A percentile compares a stretch with the other conserved stretches of the same genome.
Evolutionary conservation across 495 filamentous ascomycete species (phyloP).

Genomic region (Penicillium subrubescens): DNA sequence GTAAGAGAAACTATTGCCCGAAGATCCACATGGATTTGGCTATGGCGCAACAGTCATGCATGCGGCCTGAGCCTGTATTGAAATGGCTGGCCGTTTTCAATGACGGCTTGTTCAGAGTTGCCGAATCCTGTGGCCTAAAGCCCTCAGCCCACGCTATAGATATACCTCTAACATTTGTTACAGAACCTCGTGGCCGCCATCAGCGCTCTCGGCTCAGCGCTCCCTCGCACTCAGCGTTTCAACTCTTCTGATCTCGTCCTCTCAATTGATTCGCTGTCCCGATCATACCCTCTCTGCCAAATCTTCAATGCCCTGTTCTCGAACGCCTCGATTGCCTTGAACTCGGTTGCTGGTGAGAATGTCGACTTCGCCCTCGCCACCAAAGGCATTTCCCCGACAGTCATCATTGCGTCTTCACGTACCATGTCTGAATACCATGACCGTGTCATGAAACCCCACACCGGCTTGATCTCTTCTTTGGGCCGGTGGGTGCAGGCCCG

Average conservation of each 20-base stretch:
- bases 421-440: conserved; percentile 69
- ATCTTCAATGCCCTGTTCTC: conserved; percentile 82
- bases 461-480: conserved; percentile 55
- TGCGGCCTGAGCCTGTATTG: background rate
- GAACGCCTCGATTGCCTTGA: conserved; percentile 84
- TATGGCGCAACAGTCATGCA: too few species aligned
- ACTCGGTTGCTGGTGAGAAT: conserved; percentile 73
- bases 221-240: conserved; percentile 75
- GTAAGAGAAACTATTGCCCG: conserved; percentile 32
- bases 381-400: conserved; percentile 73
- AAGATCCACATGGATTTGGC: background rate
- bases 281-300: conserved; percentile 75
- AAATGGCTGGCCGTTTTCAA: background rate
- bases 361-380: conserved; percentile 73
- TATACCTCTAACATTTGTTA: conserved; percentile 7
- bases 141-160: background rate
- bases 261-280: conserved; percentile 79
- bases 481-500: conserved; percentile 71
- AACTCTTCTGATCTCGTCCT: conserved; percentile 77
- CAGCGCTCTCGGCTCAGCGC: conserved; percentile 69
- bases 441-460: conserved; percentile 51
- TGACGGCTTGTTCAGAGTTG: background rate
- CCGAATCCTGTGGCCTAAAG: background rate
- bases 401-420: conserved; percentile 76
- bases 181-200: conserved; percentile 80